Evolutionary conservation across 306 rosid genomes (phyloP).

Genomic region (Quillaja saponaria): DNA sequence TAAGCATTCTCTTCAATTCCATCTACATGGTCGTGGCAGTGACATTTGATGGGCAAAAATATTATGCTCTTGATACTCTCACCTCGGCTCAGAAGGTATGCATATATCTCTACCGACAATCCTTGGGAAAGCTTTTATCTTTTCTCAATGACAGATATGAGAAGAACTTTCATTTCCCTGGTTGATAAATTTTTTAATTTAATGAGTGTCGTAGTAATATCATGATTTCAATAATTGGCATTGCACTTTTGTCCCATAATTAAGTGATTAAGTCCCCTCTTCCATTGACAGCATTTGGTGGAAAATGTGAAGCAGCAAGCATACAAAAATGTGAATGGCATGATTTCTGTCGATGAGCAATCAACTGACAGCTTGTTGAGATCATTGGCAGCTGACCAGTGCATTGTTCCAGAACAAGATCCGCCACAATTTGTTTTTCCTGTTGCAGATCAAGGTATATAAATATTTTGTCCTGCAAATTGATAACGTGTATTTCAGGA

Average conservation of each 20-base stretch:
- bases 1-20: conserved; percentile 43
- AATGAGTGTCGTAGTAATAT: neutral
- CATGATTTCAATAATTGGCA: conserved; percentile 2
- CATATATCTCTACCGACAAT: neutral
- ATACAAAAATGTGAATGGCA: conserved; percentile 28
- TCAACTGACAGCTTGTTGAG: conserved; percentile 12
- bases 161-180: neutral
- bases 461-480: neutral
- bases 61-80: conserved; percentile 31
- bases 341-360: conserved; percentile 30
- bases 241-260: neutral
- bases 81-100: conserved; percentile 30
- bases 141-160: neutral
- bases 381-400: conserved; percentile 25
- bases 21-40: conserved; percentile 51
- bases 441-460: conserved; percentile 39
- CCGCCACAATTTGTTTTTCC: conserved; percentile 22
- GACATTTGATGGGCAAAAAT: conserved; percentile 31
- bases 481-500: too few relatives aligned
- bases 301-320: conserved; percentile 44
- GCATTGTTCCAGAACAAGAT: conserved; percentile 28
- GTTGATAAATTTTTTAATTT: conserved; percentile 9
- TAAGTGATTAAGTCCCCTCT: conserved; percentile 10
- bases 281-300: conserved; percentile 41
- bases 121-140: too few relatives aligned